Evolutionary conservation across 78 protist genomes (phyloP), one percentile per base, ranked within the genome.

Genomic region (Dictyostelium brefeldianum): DNA sequence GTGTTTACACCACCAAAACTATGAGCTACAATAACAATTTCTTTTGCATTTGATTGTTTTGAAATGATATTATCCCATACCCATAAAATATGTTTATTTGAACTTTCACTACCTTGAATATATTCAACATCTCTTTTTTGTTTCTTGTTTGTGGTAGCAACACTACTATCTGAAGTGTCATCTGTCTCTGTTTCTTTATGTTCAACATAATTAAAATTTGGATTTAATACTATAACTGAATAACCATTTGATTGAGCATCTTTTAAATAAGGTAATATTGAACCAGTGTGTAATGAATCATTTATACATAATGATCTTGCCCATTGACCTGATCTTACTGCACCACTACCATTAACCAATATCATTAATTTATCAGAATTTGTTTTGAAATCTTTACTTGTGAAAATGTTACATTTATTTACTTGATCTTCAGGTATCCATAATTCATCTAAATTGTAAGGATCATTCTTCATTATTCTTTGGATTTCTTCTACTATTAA

Each of bases 261-360:
- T 7, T 77, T n/a, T 6, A 90, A 10, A 27, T 90, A 90, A 6
- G 77, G 80, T 27, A 90, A 46, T 12, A 90, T 90, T 5, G 89
- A 25, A 18, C 94, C 94, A 11, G 47, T 47, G 14, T 78, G 47
- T 15, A 90, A 47, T 15, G 53, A 17, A 25, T 90, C 83, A n/a
- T 90, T 90, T 5, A 90, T 90, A 36, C 94, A 90, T 0, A 90
- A 29, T 8, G 62, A 31, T 46, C 94, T 12, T 46, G 94, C 94
- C 94, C 94, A 90, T 65, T 90, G 94, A 51, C 94, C 94, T 11
- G 94, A 83, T n/a, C 18, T 11, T 4, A 87, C 92, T 18, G 51
- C 62, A 18, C 92, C 92, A 77, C 84, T 77, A 65, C 73, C 73
- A 65, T 65, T 65, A 4, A 65, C 27, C 20, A 65, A 65, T 12